Base-by-base conservation (phyloP, 1,284 basidiomycete species). In the Anthracocystis walkeri region DNA sequence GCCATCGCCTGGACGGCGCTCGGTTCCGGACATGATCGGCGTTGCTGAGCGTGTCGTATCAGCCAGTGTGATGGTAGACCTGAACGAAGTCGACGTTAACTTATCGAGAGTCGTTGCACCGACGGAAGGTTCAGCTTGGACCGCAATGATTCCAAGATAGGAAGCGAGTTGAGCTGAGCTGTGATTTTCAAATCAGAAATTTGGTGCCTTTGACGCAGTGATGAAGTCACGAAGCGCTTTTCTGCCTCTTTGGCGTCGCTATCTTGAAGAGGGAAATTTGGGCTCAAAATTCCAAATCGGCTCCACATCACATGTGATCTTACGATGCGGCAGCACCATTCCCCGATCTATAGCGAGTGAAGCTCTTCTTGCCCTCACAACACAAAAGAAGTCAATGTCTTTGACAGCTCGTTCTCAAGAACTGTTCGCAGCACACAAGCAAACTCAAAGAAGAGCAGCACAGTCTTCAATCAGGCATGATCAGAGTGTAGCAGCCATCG, bases 1-100 rank as follows among this genome's bases (percentile, higher is more conserved):
- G 46, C 51, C 33, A 20, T 44, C 61, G 38, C 45, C 56, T 25
- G 16, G 40, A 29, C 59, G 65, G 4, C 42, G 55, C 27, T 58
- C 59, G 31, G 35, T 35, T 11, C 54, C 55, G 12, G 68, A 65
- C 68, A 71, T 71, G 54, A 2, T 52, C 23, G 44, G 11, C 6
- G 23, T n/a, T n/a, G 33, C 20, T 16, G 21, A 21, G 14, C 27
- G 20, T 23, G n/a, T 11, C 23, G 21, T 23, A 21, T 23, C 20
- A 45, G 44, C 11, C 23, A 11, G 25, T 11, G 45, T 20, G 20
- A 21, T 42, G 41, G n/a, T 2, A 38, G 35, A 38, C 35, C 12
- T 14, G 35, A 12, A 38, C 12, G 35, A 38, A 38, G 35, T 14
- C 12, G 11, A 14, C 35, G 14, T 38, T 38, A 8, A 29, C 5